Evolutionary conservation across 2,329 filamentous ascomycete species (phyloP), one percentile per base, ranked within the genome.

Genomic region (Cladosporium sp.): DNA sequence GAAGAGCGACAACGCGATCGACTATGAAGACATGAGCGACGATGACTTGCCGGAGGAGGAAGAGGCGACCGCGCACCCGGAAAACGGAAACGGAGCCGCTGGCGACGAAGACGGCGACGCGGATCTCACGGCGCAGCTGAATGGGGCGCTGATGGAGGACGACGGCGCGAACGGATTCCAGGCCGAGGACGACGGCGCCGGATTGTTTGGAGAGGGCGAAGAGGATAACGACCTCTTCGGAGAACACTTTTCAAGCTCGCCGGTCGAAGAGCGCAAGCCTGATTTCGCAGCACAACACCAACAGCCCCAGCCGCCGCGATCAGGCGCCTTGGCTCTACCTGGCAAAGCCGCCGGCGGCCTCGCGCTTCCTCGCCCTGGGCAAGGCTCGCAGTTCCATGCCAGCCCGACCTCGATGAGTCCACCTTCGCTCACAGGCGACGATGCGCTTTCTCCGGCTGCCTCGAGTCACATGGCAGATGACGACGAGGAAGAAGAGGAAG

Each of bases 1-100:
- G 68, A 98, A 98, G 70, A 92, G 90, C 51, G 90, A 90, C 55
- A 88, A 97, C 71, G 93, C 93, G 38, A 74, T 93, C 57, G 93
- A 98, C 66, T 98, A 79, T 62, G 89, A 88, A 66, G 89, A 95
- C 65, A 91, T 97, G 57, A 86, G 86, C 59, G 90, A 95, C 65
- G 91, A 96, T 66, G 90, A 96, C 58, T 78, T 95, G 7, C 86
- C 89, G 9, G 89, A 93, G 6, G 89, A 93, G 58, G 84, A 88
- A 55, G 80, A 84, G 52, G 61, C 60, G 11, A 59, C 55, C 6
- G 44, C 59, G 35, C 49, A 49, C 32, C 32, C 48, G 6, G 52
- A 45, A 46, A 19, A 19, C 4, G 40, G 40, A 19, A 54, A 59
- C 56, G 58, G 55, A 18, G 56, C 57, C 13, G 58, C 56, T 22